phyloP scores from a whole-genome alignment of 805 yeast species.

The Yueomyces sp. region DNA sequence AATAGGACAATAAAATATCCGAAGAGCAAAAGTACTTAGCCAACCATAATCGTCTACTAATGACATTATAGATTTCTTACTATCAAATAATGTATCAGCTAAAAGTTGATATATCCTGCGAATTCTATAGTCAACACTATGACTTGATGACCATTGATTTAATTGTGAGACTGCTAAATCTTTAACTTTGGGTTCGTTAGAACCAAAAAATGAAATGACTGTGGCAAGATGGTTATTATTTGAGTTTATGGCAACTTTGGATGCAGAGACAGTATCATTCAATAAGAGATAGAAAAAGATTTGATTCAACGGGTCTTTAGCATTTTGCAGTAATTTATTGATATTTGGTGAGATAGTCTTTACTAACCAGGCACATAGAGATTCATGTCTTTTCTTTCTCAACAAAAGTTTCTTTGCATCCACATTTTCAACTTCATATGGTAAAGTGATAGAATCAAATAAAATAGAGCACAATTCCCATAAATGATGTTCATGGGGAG shows the following conservation, averaged over 20 bases:
- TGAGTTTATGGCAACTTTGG: conserved; percentile 43
- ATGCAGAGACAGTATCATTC: conserved; percentile 51
- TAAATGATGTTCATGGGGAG: conserved; percentile 18
- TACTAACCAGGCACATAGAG: conserved; percentile 46
- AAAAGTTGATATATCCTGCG: conserved; percentile 52
- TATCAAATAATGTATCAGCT: conserved; percentile 33
- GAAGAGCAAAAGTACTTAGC: conserved; percentile 46
- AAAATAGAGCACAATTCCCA: conserved; percentile 53
- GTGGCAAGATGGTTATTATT: conserved; percentile 60
- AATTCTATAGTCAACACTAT: conserved; percentile 35
- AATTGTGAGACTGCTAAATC: conserved; percentile 49
- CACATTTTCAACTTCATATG: conserved; percentile 11
- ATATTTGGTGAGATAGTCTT: conserved; percentile 28
- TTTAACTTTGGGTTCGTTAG: conserved; percentile 48
- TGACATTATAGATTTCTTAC: conserved; percentile 17
- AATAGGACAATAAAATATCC: conserved; percentile 49
- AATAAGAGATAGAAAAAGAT: conserved; percentile 38
- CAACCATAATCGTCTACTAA: conserved; percentile 43
- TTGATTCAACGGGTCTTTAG: conserved; percentile 33
- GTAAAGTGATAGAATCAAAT: conserved; percentile 32
- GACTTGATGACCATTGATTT: conserved; percentile 44
- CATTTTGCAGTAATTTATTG: conserved; percentile 16
- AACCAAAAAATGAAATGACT: conserved; percentile 54
- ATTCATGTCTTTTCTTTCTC: conserved; percentile 29
- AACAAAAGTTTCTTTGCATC: conserved; percentile 14